Evolutionary conservation across 129 eudicot genomes (phyloP), one percentile per base, ranked within the genome.

Genomic region (Artemisia argyi): DNA sequence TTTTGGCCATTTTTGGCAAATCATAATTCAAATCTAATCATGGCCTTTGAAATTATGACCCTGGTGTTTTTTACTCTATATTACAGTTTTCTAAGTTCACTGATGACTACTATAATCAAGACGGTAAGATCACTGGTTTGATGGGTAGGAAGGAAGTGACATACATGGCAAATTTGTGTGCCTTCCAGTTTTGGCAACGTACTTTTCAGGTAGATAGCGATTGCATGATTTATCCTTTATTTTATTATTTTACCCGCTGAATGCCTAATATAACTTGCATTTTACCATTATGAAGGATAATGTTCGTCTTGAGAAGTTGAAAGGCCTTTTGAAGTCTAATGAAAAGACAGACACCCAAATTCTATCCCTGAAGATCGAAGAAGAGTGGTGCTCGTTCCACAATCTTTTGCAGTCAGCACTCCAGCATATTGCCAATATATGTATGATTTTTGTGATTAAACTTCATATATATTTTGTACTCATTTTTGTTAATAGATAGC

Each of bases 131-230:
- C 58, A 68, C 82, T 72, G 91, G 87, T 39, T 48, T 89, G 47
- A 68, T 78, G 74, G 98, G 95, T 71, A 88, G 78, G 71, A 93
- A 87, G 85, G 98, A 93, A 82, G 83, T 87, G 66, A 53, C 79
- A 35, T 84, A 68, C 22, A 76, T 93, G 85, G 96, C 80, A 54
- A 85, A 87, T 79, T 83, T 87, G 30, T 84, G 92, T 54, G 98
- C 96, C 55, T 93, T 73, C 80, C 87, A 83, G 76, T 93, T 93
- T 76, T 93, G 97, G 98, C 92, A 93, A 78, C 91, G 80, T 13
- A 71, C 70, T 44, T 90, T 75, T 75, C 85, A 83, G 97, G 98
- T 87, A 78, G 26, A 73, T 54, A 14, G 3, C 32, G 16, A 22
- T 52, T 12, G 68, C 44, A 62, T 76, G 66, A 30, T 50, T 66